A percentile compares a stretch with the other conserved stretches of the same genome.
phyloP scores from a whole-genome alignment of 1,284 basidiomycete genomes.

The Cutaneotrichosporon daszewskae region DNA sequence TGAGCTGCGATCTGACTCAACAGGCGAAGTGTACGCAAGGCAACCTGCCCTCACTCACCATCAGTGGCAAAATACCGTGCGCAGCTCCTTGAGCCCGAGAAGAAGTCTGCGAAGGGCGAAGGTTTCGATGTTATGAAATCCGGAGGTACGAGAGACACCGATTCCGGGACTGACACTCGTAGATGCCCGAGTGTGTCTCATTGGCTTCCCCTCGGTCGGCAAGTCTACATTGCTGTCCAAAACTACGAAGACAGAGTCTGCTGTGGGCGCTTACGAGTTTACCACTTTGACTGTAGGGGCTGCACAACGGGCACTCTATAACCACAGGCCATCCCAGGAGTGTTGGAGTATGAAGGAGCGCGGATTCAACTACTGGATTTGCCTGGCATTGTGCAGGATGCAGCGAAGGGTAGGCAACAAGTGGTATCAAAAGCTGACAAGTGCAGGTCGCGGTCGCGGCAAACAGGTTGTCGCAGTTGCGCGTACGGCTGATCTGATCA shows the following conservation, averaged over 20 bases:
- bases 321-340: conserved; percentile 79
- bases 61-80: conserved; percentile 77
- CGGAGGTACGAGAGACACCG: conserved; percentile 51
- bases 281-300: conserved; percentile 74
- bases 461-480: conserved; percentile 90
- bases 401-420: conserved; percentile 62
- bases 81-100: conserved; percentile 76
- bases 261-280: conserved; percentile 91
- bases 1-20: conserved; percentile 2
- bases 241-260: conserved; percentile 82
- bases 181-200: conserved; percentile 87
- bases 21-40: conserved; percentile 36
- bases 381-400: conserved; percentile 96
- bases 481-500: conserved; percentile 92
- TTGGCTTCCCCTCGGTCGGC: conserved; percentile 91
- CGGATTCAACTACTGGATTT: conserved; percentile 90
- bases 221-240: conserved; percentile 91
- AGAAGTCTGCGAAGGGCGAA: conserved; percentile 70
- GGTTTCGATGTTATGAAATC: conserved; percentile 94
- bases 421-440: conserved; percentile 2
- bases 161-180: background rate
- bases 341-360: conserved; percentile 87
- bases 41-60: background rate
- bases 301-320: background rate
- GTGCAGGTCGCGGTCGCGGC: conserved; percentile 77